Base-by-base conservation (phyloP, 352 stramenopile genomes). In the Phytopythium helicoides region DNA sequence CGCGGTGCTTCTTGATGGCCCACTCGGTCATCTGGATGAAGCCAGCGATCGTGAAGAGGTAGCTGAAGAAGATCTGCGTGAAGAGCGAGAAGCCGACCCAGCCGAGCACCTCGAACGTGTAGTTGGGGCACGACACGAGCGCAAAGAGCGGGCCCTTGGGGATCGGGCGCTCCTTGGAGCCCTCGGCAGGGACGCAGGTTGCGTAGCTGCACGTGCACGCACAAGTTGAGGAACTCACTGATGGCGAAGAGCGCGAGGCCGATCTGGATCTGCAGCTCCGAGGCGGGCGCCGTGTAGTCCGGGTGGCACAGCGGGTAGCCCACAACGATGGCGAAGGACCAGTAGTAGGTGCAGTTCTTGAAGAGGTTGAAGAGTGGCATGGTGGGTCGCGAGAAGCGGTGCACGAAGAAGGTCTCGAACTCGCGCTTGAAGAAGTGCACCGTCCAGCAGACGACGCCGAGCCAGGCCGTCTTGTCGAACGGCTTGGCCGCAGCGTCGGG, bases 281-380 rank as follows among this genome's bases (percentile, higher is more conserved):
- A 89, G 4, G 58, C 68, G 3, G 78, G 81, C 3, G 60, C 66
- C 44, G 60, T 31, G 64, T 93, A 95, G 35, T 64, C 56, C 37
- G 85, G 86, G 63, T 90, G 81, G 47, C 83, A 94, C 45, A 97
- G 53, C 28, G 81, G 76, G 64, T 94, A 96, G 49, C 81, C 88
- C 28, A 96, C 80, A 18, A 89, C 76, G 23, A 73, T 67, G n/a
- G 71, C 86, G 53, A 93, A 95, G 22, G 54, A 68, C 82, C 86
- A 95, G 68, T 97, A 97, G 66, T 96, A 95, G 28, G 60, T 62
- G 68, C 85, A 95, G 73, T 97, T 97, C 68, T 95, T 95, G 61
- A 95, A 96, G 10, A 97, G 55, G 61, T 97, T 96, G 25, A 60
- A 65, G 37, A 97, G 62, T 15, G 88, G 86, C 88, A 97, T 95